These are phyloP conservation scores for Chara braunii DNA, from an alignment of 139 green algal genomes.

Conservation along the genomic window DNA sequence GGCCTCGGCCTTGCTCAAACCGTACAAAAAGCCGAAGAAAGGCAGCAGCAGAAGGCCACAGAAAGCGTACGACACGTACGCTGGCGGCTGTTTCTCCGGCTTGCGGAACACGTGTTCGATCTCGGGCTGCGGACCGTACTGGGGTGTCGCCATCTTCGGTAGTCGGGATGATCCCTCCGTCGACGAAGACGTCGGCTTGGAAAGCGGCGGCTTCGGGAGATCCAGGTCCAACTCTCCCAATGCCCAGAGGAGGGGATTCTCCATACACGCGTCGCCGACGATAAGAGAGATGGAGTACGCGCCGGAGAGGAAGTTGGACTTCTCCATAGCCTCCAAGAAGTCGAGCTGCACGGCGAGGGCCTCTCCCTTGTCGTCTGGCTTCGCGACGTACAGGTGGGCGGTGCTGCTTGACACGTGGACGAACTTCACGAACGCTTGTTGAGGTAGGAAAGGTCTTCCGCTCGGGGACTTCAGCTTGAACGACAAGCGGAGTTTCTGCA, in stretches of 20 bases:
- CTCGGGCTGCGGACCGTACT: conserved; percentile 16
- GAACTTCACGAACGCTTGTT: conserved; percentile 25
- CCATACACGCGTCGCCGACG: conserved; percentile 9
- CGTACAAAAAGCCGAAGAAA: conserved; percentile 19
- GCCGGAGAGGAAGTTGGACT: conserved; percentile 24
- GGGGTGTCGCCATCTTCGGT: background rate
- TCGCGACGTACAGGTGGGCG: background rate
- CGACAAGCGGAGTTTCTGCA: conserved; percentile 22
- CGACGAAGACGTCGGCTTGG: too few species aligned
- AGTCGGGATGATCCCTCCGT: too few species aligned
- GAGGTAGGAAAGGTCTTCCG: background rate
- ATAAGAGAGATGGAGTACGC: conserved; percentile 23
- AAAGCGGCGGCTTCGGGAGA: conserved; percentile 27
- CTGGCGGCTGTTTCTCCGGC: conserved; percentile 16
- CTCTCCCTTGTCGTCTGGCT: background rate
- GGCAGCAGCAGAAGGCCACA: conserved; percentile 19
- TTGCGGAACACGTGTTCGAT: conserved; percentile 31
- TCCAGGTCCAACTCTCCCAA: conserved; percentile 21
- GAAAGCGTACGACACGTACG: conserved; percentile 31
- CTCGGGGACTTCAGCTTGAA: conserved; percentile 19
- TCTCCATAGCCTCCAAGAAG: conserved; percentile 31
- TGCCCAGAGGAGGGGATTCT: conserved; percentile 21
- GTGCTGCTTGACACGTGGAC: background rate
- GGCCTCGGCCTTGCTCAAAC: conserved; percentile 6
- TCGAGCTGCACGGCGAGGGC: background rate